These are phyloP conservation scores for Phytophthora palmivora DNA, from an alignment of 352 stramenopile genomes.

Conservation along the genomic window DNA sequence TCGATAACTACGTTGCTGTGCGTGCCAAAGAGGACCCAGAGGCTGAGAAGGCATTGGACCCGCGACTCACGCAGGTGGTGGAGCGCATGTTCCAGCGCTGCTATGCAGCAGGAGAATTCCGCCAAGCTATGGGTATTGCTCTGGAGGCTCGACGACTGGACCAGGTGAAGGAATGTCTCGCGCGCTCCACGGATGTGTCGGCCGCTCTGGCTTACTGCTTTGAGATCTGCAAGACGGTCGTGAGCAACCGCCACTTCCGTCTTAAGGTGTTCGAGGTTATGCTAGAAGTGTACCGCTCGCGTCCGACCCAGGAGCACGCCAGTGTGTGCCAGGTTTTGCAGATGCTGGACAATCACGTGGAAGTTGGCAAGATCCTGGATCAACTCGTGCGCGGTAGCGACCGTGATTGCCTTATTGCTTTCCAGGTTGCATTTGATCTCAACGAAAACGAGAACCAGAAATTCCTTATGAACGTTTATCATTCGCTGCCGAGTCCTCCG, in stretches of 20 bases:
- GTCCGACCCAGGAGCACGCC: conserved; percentile 73
- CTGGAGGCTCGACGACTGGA: conserved; percentile 95
- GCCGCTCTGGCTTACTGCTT: conserved; percentile 94
- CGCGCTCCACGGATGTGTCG: conserved; percentile 74
- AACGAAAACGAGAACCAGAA: conserved; percentile 98
- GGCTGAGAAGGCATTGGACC: conserved; percentile 81
- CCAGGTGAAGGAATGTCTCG: conserved; percentile 93
- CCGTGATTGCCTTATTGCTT: conserved; percentile 91
- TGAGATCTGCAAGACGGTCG: conserved; percentile 92
- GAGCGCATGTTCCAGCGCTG: conserved; percentile 98
- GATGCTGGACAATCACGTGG: conserved; percentile 83
- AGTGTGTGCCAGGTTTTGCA: conserved; percentile 90
- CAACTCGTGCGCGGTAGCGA: conserved; percentile 80
- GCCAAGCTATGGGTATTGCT: conserved; percentile 97
- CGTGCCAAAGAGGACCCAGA: conserved; percentile 81
- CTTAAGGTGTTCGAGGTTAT: conserved; percentile 95
- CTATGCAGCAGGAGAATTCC: conserved; percentile 93
- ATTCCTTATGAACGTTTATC: conserved; percentile 94
- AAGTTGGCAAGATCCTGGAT: conserved; percentile 90
- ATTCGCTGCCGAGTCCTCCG: conserved; percentile 76
- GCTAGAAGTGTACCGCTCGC: conserved; percentile 80
- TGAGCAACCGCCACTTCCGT: conserved; percentile 94
- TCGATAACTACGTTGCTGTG: conserved; percentile 97
- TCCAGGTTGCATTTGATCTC: conserved; percentile 98
- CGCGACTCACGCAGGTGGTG: conserved; percentile 95